Conservation (phyloP, 345 rosid species). For the Raphanus sativus region DNA sequence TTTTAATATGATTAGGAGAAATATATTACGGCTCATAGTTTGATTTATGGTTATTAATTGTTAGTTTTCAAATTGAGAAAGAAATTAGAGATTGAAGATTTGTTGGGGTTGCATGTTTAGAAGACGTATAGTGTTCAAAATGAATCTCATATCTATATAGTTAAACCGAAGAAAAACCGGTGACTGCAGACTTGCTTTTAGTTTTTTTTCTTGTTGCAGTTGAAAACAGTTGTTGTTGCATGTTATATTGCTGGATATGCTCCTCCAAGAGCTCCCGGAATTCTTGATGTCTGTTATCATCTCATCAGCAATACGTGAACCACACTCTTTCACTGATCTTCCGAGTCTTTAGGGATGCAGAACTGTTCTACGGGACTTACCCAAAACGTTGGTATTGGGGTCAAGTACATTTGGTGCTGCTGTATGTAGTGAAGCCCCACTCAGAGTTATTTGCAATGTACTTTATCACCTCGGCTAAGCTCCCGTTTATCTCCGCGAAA, state of each 20-base stretch:
- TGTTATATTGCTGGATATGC: constrained; percentile 29
- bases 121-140: background rate
- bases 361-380: no score
- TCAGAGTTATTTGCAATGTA: no score
- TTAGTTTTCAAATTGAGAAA: background rate
- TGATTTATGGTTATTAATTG: background rate
- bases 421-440: no score
- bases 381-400: no score
- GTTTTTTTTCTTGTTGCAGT: no score
- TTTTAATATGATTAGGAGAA: background rate
- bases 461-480: no score
- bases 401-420: no score
- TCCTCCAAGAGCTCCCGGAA: no score
- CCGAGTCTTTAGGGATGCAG: no score
- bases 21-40: background rate
- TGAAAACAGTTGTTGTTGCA: no score
- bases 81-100: background rate
- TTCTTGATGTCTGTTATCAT: constrained; percentile 71
- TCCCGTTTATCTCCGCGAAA: no score
- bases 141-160: background rate
- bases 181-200: background rate
- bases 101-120: background rate
- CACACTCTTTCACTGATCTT: no score
- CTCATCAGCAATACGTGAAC: constrained; percentile 56
- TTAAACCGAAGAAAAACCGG: background rate